Base-by-base conservation (phyloP, 352 stramenopile species). In the Globisporangium nunn region DNA sequence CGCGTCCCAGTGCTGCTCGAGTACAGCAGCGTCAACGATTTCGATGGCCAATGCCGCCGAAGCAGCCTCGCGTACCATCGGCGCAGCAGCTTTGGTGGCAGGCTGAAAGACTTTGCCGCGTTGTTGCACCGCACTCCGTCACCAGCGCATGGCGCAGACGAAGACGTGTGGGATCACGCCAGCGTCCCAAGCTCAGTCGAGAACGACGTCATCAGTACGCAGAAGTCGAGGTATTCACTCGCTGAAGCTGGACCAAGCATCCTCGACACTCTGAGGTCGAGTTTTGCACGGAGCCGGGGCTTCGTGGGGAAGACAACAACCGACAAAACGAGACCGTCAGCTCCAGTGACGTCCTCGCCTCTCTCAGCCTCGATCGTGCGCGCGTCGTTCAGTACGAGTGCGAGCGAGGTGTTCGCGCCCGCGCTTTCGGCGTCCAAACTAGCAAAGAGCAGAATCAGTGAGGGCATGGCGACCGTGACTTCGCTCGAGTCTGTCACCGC, bases 81-180 rank as follows among this genome's bases (percentile, higher is more conserved):
- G 28, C 51, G 43, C 35, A 63, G 58, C 44, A 63, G 58, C 45
- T 41, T 63, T 47, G 51, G 44, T 4, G 58, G 50, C 5, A 45
- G 58, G 7, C 33, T 58, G 44, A 50, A 29, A 3, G 58, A 45
- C 58, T 63, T 54, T 40, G 51, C 50, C 4, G 37, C 45, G 31
- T 35, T 53, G 15, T n/a, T 58, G 14, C 44, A 63, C 41, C 30
- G 51, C 14, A 8, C 58, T 30, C 17, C 58, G 6, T 54, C 58
- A 6, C 44, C 58, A 5, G 23, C 17, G 33, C 37, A 6, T 18
- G 48, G 30, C 41, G 12, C 30, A 0, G 23, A 15, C 33, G 35
- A 31, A 48, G 4, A 30, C 28, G 18, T 23, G 10, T n/a, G 49
- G 10, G n/a, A 28, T 4, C 14, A 18, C 5, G 18, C 17, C 10